Evolutionary conservation across 2,329 filamentous ascomycete species (phyloP), one percentile per base, ranked within the genome.

Genomic region (Penicillium sp.): DNA sequence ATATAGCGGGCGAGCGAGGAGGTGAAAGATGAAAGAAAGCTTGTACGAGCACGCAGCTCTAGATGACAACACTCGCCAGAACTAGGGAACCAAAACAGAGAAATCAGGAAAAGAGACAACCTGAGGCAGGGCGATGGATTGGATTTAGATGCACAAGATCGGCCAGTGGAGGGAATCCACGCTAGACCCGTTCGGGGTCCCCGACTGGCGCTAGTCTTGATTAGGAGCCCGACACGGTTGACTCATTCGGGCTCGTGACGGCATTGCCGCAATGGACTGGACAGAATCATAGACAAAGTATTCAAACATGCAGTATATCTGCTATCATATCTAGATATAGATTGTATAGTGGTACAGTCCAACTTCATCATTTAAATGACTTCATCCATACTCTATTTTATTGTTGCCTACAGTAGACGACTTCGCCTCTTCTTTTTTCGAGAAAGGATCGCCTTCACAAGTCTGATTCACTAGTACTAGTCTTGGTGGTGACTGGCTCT

Each of bases 131-230:
- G 30, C 31, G 35, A 28, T 22, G 18, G 32, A 12, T 12, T n/a
- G 18, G 23, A 30, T 37, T 31, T 44, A 42, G 41, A 42, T 30
- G 32, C 12, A 23, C 28, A n/a, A n/a, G n/a, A n/a, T n/a, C n/a
- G n/a, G n/a, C 18, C 10, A n/a, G 34, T 22, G 22, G 27, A 17
- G 7, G 1, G 28, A 9, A 22, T 22, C 5, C 16, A 16, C 38
- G 18, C 33, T 41, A 47, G 49, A 42, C 51, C 56, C 40, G 12
- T 51, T 56, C 36, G 45, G 45, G 52, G 47, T 50, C 53, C 56
- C 56, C 55, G 53, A 56, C 51, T 37, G 31, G 4, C 50, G 46
- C 55, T 55, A 56, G 48, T 30, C 54, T 44, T 1, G 6, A 42
- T 54, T 53, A 37, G 50, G 57, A 40, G 37, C 37, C 37, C 37